phyloP scores from a whole-genome alignment of 2,329 filamentous ascomycete species.

The Phoma sp. region DNA sequence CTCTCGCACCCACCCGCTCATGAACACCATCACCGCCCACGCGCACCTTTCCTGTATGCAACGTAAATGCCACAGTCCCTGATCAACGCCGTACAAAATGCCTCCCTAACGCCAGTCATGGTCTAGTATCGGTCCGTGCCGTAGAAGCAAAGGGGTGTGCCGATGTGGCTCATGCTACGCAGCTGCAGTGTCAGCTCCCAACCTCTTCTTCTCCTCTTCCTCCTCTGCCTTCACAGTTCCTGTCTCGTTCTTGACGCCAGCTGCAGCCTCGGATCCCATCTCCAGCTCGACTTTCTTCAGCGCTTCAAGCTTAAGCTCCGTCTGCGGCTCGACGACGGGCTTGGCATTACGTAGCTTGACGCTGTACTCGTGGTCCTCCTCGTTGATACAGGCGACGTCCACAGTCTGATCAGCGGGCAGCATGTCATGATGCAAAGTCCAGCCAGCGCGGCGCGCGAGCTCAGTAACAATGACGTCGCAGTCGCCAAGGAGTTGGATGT shows the following conservation, averaged over 20 bases:
- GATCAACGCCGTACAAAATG: conserved; percentile 1
- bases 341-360: conserved; percentile 32
- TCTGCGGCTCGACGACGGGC: conserved; percentile 21
- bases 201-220: not conserved
- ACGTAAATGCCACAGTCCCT: not conserved
- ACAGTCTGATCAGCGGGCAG: conserved; percentile 70
- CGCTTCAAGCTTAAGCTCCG: conserved; percentile 11
- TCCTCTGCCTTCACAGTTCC: not conserved
- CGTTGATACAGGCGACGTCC: conserved; percentile 53
- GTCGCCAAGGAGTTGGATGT: conserved; percentile 94
- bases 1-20: not conserved
- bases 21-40: not conserved
- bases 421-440: conserved; percentile 84
- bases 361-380: conserved; percentile 37
- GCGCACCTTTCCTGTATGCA: not conserved
- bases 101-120: conserved; percentile 2
- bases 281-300: not conserved
- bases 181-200: too few relatives aligned
- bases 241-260: not conserved
- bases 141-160: not conserved
- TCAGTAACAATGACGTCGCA: conserved; percentile 91
- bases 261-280: not conserved
- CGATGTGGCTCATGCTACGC: not conserved
- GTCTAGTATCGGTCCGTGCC: not conserved
- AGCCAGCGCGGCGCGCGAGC: conserved; percentile 79